Percentiles rank a stretch among this genome's conserved stretches.
Conservation (phyloP, 75 land plant species). For the Cryptomeria japonica region DNA sequence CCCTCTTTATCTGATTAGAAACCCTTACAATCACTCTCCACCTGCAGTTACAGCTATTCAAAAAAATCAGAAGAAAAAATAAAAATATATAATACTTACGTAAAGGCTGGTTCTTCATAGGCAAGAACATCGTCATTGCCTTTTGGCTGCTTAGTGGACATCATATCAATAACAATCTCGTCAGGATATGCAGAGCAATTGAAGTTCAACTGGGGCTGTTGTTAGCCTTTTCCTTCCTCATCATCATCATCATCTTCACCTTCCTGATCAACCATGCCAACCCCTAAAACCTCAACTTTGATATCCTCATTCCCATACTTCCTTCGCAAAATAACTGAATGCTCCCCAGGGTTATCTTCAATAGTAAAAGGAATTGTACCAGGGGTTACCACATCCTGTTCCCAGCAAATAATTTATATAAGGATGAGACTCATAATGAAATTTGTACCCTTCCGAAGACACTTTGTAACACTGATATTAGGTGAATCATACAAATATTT, state of each 20-base stretch:
- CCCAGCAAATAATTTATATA: not conserved
- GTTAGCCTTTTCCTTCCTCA: not conserved
- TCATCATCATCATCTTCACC: constrained; percentile 30
- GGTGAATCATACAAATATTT: too few relatives aligned
- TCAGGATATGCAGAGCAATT: constrained; percentile 48
- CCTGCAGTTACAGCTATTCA: not conserved
- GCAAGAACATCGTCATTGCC: constrained; percentile 30
- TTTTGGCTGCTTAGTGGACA: constrained; percentile 33
- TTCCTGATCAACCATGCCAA: constrained; percentile 39
- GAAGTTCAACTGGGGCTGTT: constrained; percentile 38
- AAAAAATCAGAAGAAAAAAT: not conserved
- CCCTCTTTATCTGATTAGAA: not conserved
- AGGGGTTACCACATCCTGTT: constrained; percentile 30
- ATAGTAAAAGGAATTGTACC: constrained; percentile 60
- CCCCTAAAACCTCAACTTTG: constrained; percentile 59
- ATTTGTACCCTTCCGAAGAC: not conserved
- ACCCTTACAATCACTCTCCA: not conserved
- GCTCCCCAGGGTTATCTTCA: constrained; percentile 48
- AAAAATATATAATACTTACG: constrained; percentile 39
- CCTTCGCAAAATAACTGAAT: constrained; percentile 45
- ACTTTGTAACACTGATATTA: not conserved
- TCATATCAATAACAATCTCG: constrained; percentile 59
- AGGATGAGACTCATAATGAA: not conserved
- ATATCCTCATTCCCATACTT: constrained; percentile 60
- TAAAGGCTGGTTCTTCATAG: constrained; percentile 76